These are phyloP conservation scores for Fusarium virguliforme DNA, from an alignment of 2,329 filamentous ascomycete genomes.

Conservation along the genomic window DNA sequence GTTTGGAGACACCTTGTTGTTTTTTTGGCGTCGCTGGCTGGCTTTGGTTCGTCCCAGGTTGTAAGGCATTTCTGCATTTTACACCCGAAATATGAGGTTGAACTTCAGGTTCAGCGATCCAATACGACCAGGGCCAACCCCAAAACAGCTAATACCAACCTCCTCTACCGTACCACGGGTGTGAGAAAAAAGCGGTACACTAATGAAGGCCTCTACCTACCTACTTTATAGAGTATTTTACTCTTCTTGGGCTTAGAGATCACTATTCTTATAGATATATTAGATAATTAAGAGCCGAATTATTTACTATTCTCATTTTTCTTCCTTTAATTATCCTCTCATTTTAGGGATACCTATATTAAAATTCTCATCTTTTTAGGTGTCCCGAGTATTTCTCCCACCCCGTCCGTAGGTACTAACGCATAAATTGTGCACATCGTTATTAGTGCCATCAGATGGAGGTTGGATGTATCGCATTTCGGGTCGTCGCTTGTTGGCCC, in stretches of 20 bases:
- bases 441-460: constrained; percentile 22
- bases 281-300: too few relatives aligned
- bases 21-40: constrained; percentile 30
- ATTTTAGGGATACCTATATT: too few relatives aligned
- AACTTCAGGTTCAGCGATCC: constrained; percentile 41
- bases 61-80: constrained; percentile 53
- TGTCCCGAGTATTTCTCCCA: too few relatives aligned
- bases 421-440: constrained; percentile 24
- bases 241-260: too few relatives aligned
- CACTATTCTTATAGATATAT: too few relatives aligned
- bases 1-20: constrained; percentile 38
- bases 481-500: constrained; percentile 4
- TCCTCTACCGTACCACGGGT: too few relatives aligned
- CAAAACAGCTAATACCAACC: constrained; percentile 46
- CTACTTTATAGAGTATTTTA: too few relatives aligned
- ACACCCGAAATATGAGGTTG: constrained; percentile 54
- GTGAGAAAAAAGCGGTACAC: too few relatives aligned
- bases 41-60: constrained; percentile 20
- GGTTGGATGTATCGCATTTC: background rate
- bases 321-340: too few relatives aligned
- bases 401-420: constrained; percentile 1
- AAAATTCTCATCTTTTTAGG: too few relatives aligned
- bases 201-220: too few relatives aligned
- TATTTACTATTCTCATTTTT: too few relatives aligned
- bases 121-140: constrained; percentile 38